Evolutionary conservation across 108 stramenopile genomes (phyloP), one percentile per base, ranked within the genome.

Genomic region (Cyclostephanos tholiformis): DNA sequence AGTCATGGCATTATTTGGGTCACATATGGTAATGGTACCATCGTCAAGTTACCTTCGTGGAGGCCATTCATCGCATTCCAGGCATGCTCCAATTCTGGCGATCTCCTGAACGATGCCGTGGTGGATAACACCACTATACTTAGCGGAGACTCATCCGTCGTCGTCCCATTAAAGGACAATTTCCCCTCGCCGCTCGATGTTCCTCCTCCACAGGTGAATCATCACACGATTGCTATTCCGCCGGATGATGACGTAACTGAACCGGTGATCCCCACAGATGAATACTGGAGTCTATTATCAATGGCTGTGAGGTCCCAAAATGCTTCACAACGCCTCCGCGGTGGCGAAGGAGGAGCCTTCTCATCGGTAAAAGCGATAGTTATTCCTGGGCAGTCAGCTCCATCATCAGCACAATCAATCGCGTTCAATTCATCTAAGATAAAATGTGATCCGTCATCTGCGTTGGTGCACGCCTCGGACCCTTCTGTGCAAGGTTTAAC

Each of bases 1-100:
- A 64, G 63, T 51, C 72, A 52, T 38, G 82, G 86, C 13, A 23
- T 74, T 60, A 71, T 94, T 19, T 94, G 88, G 91, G 67, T 94
- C 35, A 69, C 81, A 11, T 94, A 86, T 78, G 85, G 82, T 10
- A 86, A 92, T 84, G 91, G 93, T 20, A 85, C 82, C 10, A 80
- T 82, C 46, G 63, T 94, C 12, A 79, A 87, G 59, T 13, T 94
- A 50, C 93, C 91, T 44, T 79, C 86, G 26, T 87, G 87, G 63
- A 89, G 73, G 27, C 67, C 91, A 25, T 94, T 94, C 76, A 68
- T 84, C 10, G 78, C 85, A 25, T 76, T 86, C 17, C 52, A 23
- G 20, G 56, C 44, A 55, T 10, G 52, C 79, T 49, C 75, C 65
- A 65, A 80, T 72, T 52, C 50, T 63, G 26, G 56, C 52, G 71